These are phyloP conservation scores for Amanita exitialis DNA, from an alignment of 768 basidiomycete species.

Conservation along the genomic window DNA sequence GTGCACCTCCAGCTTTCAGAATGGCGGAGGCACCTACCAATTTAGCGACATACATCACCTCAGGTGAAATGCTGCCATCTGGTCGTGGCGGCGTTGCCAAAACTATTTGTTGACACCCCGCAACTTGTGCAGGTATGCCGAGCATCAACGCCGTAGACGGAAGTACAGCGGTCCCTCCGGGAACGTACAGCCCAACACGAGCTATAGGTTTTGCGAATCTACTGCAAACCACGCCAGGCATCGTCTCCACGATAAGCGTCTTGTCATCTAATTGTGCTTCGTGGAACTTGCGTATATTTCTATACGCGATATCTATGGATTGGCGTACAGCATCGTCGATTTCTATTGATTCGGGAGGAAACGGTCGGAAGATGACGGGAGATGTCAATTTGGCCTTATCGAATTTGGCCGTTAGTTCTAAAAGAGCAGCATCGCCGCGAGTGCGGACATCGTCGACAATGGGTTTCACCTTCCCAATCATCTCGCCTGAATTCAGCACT, in stretches of 20 bases:
- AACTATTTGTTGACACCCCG: constrained; percentile 86
- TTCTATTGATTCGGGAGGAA: constrained; percentile 49
- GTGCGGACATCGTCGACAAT: constrained; percentile 83
- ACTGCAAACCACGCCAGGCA: constrained; percentile 95
- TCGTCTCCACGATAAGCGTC: constrained; percentile 82
- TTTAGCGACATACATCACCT: constrained; percentile 94
- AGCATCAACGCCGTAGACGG: constrained; percentile 98
- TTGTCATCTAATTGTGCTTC: constrained; percentile 70
- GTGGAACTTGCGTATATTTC: constrained; percentile 89
- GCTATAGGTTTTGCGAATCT: constrained; percentile 93
- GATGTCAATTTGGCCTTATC: constrained; percentile 70
- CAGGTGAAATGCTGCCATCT: constrained; percentile 90
- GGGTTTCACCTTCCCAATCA: constrained; percentile 90
- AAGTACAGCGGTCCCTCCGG: constrained; percentile 92
- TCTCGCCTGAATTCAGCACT: constrained; percentile 77
- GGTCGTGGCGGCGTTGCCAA: constrained; percentile 92
- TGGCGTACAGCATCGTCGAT: constrained; percentile 54
- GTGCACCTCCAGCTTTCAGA: constrained; percentile 92
- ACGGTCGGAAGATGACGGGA: constrained; percentile 74
- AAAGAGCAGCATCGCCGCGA: constrained; percentile 79
- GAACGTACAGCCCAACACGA: constrained; percentile 93
- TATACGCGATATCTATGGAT: constrained; percentile 87
- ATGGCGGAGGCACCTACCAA: constrained; percentile 86
- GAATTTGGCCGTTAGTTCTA: constrained; percentile 87
- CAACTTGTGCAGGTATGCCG: constrained; percentile 95